These are phyloP conservation scores for Coniferiporia sulphurascens DNA, from an alignment of 1,284 basidiomycete species.

Conservation along the genomic window DNA sequence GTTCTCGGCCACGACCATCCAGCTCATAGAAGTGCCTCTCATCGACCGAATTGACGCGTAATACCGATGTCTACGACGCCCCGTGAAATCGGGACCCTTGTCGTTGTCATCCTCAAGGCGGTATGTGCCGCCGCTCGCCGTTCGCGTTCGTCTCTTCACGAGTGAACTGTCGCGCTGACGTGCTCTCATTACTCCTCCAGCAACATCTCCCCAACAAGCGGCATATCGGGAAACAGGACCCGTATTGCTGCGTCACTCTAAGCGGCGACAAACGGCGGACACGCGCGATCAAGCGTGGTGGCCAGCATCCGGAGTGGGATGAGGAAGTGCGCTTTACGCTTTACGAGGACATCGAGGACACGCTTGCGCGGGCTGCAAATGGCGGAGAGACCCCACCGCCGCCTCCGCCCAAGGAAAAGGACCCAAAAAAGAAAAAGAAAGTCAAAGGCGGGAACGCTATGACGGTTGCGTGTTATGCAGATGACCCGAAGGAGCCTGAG, in stretches of 20 bases:
- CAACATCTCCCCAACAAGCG: constrained; percentile 91
- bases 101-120: constrained; percentile 93
- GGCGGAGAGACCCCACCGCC: constrained; percentile 55
- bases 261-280: constrained; percentile 82
- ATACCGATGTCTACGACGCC: constrained; percentile 49
- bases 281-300: constrained; percentile 90
- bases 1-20: neutral
- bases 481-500: constrained; percentile 93
- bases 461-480: constrained; percentile 87
- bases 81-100: constrained; percentile 87
- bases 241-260: constrained; percentile 81
- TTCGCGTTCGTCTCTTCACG: constrained; percentile 15
- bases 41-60: neutral
- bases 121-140: constrained; percentile 47
- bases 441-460: constrained; percentile 75
- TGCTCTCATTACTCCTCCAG: constrained; percentile 36
- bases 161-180: constrained; percentile 21
- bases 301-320: constrained; percentile 98
- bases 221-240: constrained; percentile 96
- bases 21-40: neutral
- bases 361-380: constrained; percentile 44
- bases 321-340: constrained; percentile 95
- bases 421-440: constrained; percentile 41
- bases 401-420: constrained; percentile 46
- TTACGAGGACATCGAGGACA: constrained; percentile 73